These are phyloP conservation scores for Isatis lusitanica DNA, from an alignment of 441 rosid genomes.

Conservation along the genomic window DNA sequence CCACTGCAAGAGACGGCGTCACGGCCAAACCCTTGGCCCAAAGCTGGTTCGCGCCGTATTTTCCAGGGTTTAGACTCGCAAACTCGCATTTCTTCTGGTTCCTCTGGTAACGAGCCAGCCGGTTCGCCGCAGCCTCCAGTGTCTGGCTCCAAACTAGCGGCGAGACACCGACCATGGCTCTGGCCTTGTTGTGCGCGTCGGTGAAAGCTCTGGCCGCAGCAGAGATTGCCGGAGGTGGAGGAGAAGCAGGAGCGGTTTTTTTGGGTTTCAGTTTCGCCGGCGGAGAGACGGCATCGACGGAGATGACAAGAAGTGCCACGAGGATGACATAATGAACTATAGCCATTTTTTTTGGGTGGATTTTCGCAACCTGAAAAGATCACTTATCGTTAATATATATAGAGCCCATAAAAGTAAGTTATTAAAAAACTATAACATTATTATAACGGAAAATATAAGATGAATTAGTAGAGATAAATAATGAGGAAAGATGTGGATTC, in stretches of 20 bases:
- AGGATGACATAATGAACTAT: constrained; percentile 10
- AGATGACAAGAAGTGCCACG: constrained; percentile 36
- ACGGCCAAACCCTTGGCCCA: constrained; percentile 54
- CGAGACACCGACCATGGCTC: constrained; percentile 62
- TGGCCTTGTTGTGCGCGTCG: constrained; percentile 70
- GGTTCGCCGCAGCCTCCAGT: constrained; percentile 52
- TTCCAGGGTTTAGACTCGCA: constrained; percentile 52
- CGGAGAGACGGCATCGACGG: constrained; percentile 14
- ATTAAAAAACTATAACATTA: neutral
- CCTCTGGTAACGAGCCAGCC: constrained; percentile 61
- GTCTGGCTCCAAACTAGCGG: constrained; percentile 65
- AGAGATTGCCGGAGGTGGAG: constrained; percentile 25
- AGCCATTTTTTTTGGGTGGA: constrained; percentile 11
- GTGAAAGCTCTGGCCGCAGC: constrained; percentile 50
- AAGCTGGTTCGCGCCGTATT: constrained; percentile 75
- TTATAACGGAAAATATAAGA: neutral
- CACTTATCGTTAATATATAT: constrained; percentile 18
- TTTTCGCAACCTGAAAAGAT: constrained; percentile 13
- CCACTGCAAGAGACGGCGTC: constrained; percentile 63
- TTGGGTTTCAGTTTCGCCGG: constrained; percentile 3
- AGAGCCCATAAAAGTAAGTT: neutral
- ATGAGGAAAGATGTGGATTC: constrained; percentile 3
- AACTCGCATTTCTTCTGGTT: constrained; percentile 64
- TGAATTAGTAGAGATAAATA: neutral
- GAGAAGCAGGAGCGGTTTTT: neutral